phyloP scores from a whole-genome alignment of 108 stramenopile species.

The Fragilariopsis cylindrus region DNA sequence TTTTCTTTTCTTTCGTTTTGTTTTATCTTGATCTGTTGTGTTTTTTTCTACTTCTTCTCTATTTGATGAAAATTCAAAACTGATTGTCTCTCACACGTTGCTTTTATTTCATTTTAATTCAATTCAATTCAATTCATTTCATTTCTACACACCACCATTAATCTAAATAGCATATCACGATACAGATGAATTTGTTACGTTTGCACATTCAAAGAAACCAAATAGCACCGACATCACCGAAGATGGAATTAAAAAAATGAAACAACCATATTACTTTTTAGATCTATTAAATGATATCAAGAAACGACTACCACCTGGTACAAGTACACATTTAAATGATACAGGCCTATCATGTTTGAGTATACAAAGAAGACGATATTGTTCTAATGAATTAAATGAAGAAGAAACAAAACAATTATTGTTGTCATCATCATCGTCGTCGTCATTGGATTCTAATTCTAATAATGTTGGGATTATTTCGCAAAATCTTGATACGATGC shows the following conservation, averaged over 20 bases:
- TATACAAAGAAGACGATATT: background rate
- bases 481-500: conserved; percentile 16
- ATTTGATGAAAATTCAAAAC: too few species aligned
- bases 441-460: background rate
- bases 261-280: background rate
- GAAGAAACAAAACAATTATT: background rate
- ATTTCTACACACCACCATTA: too few species aligned
- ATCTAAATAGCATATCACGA: too few species aligned
- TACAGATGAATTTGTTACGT: too few species aligned
- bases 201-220: too few species aligned
- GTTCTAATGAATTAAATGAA: background rate
- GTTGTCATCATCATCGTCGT: background rate
- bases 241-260: background rate
- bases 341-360: background rate
- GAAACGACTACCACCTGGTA: background rate
- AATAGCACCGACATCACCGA: background rate
- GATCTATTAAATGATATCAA: background rate
- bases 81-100: too few species aligned
- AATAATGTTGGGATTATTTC: background rate
- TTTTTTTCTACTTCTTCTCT: too few species aligned
- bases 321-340: background rate
- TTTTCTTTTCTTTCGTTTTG: too few species aligned
- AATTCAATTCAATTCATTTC: too few species aligned
- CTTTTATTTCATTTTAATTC: too few species aligned
- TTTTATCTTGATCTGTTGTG: too few species aligned